These are phyloP conservation scores for Rhynchosporium agropyri DNA, from an alignment of 2,329 filamentous ascomycete species.

Conservation along the genomic window DNA sequence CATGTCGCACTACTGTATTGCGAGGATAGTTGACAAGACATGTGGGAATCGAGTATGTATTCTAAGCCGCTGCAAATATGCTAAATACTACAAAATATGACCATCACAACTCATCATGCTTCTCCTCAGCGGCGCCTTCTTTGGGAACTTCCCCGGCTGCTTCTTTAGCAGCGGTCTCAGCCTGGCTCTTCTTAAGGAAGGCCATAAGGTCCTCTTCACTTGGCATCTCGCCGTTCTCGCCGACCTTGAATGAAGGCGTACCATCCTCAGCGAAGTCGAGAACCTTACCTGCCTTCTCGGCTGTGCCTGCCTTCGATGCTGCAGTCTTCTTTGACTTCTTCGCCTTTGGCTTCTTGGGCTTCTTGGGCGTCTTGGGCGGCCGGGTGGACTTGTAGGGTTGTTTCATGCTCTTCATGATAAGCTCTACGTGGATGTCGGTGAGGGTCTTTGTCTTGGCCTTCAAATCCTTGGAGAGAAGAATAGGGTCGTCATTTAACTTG, in stretches of 20 bases:
- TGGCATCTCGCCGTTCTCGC: constrained; percentile 49
- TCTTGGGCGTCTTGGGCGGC: constrained; percentile 34
- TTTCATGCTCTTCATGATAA: constrained; percentile 69
- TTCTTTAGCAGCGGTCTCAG: constrained; percentile 21
- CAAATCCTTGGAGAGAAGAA: constrained; percentile 73
- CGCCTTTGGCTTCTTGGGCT: constrained; percentile 45
- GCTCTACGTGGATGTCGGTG: constrained; percentile 68
- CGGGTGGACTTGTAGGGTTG: constrained; percentile 46
- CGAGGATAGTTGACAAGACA: not conserved
- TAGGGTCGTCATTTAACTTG: constrained; percentile 70
- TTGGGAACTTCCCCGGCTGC: constrained; percentile 17
- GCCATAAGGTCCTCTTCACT: constrained; percentile 55
- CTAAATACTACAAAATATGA: constrained; percentile 21
- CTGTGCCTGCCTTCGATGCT: constrained; percentile 37
- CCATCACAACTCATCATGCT: constrained; percentile 35
- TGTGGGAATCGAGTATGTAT: constrained; percentile 13
- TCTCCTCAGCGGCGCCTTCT: constrained; percentile 14
- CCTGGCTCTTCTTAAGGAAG: constrained; percentile 52
- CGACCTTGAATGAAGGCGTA: constrained; percentile 44
- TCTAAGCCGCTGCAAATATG: constrained; percentile 16
- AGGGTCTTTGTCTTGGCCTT: constrained; percentile 70
- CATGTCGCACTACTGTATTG: not conserved
- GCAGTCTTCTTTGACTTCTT: constrained; percentile 36
- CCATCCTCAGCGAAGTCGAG: constrained; percentile 47
- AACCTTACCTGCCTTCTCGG: constrained; percentile 44